Evolutionary conservation across 768 basidiomycete species (phyloP), one percentile per base, ranked within the genome.

Genomic region (Neoboletus brunneissimus): DNA sequence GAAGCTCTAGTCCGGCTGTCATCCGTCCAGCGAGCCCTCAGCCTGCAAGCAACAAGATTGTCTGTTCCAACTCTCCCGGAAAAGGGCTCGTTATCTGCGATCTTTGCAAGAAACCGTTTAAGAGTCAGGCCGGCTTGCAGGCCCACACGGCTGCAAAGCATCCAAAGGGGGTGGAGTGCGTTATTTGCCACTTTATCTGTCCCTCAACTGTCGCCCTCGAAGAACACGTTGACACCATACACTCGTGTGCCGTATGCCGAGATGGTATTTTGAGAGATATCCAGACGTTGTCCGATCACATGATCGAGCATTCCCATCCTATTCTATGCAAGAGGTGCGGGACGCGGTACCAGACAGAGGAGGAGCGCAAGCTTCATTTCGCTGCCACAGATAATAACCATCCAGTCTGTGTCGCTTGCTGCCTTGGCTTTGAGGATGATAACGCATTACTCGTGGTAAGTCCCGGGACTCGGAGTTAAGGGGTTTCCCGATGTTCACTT

Each of bases 301-400:
- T 65, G 57, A 23, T 56, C 37, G 68, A 63, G 25, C 71, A 72
- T 51, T 58, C 69, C 20, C 67, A 58, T 58, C 65, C 67, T 27
- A 37, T 69, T 44, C 42, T 35, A 40, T 72, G 71, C 61, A 67
- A 63, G 59, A 56, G 23, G 42, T 73, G 71, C 46, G 63, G 69
- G 32, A 68, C 72, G 20, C 72, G 63, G 48, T 72, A 70, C 50
- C 61, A 42, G 50, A 66, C 70, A 11, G 73, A 76, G 40, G 79
- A 78, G 18, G 72, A 71, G 1, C 67, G 74, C 6, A 60, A 53
- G 8, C 55, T 62, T 38, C 80, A 81, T 57, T 79, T 77, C 50
- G 61, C 59, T 34, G 68, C 73, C 12, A 72, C 75, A 4, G 62
- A 69, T 18, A 70, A 72, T 44, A 2, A 59, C 45, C 79, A 81